Evolutionary conservation across 352 stramenopile genomes (phyloP), one percentile per base, ranked within the genome.

Genomic region (Phytophthora melonis): DNA sequence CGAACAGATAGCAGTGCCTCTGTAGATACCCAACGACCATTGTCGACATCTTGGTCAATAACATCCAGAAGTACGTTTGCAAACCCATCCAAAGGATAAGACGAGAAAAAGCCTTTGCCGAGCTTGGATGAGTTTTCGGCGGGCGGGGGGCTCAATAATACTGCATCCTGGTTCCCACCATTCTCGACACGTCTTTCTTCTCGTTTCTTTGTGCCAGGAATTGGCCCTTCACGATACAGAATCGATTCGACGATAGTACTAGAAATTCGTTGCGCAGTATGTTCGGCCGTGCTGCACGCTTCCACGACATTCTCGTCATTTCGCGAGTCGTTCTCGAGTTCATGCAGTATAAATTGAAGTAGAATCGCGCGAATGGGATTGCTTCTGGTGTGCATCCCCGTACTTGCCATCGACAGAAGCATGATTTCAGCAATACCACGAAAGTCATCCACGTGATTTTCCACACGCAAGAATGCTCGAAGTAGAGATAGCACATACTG

Each of bases 361-460:
- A 88, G 14, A 50, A 86, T 73, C 6, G 88, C 52, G 1, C 82
- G 82, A 62, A 87, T 72, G 0, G 66, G 66, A 54, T 61, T 87
- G 1, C 59, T 66, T 30, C 68, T 64, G 1, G 49, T 54, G 19
- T 87, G 79, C n/a, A 83, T 57, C 10, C 30, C 54, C 2, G 74
- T 79, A 11, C 66, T 80, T 16, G 75, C 65, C 54, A 92, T 75
- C 2, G 84, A 92, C 16, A 93, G 66, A 19, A 92, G 27, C 5
- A 93, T 10, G 21, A 83, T 72, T 5, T 92, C 85, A 0, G 71
- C 39, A 21, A 92, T 77, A 19, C 23, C 68, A 19, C 62, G 66
- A 19, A 90, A 64, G 52, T 93, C 87, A 27, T 92, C 77, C 3
- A 84, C 68, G 32, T 91, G 79, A 21, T 81, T 92, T 77, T 93